Evolutionary conservation across 2,329 filamentous ascomycete species (phyloP).

Genomic region (Aspergillus latus): DNA sequence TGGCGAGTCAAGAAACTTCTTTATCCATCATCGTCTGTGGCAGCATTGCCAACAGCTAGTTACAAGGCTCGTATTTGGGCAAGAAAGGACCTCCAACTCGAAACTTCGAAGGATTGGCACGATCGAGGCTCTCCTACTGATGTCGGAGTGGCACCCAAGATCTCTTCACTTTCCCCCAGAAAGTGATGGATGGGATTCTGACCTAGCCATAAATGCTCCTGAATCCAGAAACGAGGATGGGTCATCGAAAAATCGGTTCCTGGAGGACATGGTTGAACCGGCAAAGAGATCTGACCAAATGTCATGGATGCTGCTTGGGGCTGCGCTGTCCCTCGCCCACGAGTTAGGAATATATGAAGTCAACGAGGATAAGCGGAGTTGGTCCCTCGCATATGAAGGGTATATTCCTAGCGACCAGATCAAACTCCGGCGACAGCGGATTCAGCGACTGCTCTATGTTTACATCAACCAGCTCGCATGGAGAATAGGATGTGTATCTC

Average conservation of each 20-base stretch:
- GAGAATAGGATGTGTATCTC: slow-evolving; percentile 52
- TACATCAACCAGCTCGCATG: slow-evolving; percentile 55
- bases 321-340: slow-evolving; percentile 53
- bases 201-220: slow-evolving; percentile 47
- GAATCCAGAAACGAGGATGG: slow-evolving; percentile 33
- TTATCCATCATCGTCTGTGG: slow-evolving; percentile 57
- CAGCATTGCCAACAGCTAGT: slow-evolving; percentile 56
- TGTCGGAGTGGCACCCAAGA: slow-evolving; percentile 59
- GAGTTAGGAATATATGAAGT: slow-evolving; percentile 54
- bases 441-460: slow-evolving; percentile 45
- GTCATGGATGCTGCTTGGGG: slow-evolving; percentile 61
- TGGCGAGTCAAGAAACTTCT: slow-evolving; percentile 51
- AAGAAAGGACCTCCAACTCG: slow-evolving; percentile 53
- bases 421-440: slow-evolving; percentile 35
- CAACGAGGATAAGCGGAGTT: slow-evolving; percentile 34
- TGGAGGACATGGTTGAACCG: slow-evolving; percentile 56
- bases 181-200: slow-evolving; percentile 57
- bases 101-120: slow-evolving; percentile 53
- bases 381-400: slow-evolving; percentile 24
- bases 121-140: slow-evolving; percentile 54
- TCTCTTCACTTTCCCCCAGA: slow-evolving; percentile 56
- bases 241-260: slow-evolving; percentile 45
- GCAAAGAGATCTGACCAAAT: slow-evolving; percentile 57
- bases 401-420: slow-evolving; percentile 32
- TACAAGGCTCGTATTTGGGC: slow-evolving; percentile 54